Conservation (phyloP, 1,139 yeast species). For the Blastobotrys proliferans region DNA sequence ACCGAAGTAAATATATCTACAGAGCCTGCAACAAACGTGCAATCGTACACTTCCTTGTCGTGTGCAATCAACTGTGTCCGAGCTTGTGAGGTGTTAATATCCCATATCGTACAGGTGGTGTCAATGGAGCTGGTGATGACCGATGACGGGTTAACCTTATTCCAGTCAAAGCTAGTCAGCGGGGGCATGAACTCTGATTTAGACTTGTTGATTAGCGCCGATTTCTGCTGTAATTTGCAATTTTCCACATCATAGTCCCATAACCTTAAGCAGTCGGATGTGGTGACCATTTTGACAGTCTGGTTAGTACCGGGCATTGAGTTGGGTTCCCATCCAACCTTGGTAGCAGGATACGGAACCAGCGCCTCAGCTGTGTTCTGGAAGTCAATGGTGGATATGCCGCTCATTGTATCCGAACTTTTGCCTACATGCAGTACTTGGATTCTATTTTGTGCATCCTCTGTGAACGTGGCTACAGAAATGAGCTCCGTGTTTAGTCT, state of each 20-base stretch:
- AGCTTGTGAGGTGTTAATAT: constrained; percentile 67
- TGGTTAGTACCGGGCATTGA: constrained; percentile 11
- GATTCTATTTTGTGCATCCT: constrained; percentile 53
- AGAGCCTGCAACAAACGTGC: constrained; percentile 71
- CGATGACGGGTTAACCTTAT: constrained; percentile 60
- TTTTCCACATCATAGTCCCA: constrained; percentile 49
- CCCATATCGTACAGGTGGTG: constrained; percentile 98
- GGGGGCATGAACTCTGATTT: constrained; percentile 43
- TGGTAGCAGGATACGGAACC: constrained; percentile 64
- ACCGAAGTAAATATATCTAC: constrained; percentile 85
- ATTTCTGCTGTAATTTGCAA: constrained; percentile 39
- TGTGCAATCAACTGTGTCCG: constrained; percentile 95
- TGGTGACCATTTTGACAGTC: constrained; percentile 51
- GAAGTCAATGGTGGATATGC: constrained; percentile 22
- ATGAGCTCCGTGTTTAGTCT: constrained; percentile 46
- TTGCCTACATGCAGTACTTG: constrained; percentile 29
- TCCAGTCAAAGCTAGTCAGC: constrained; percentile 94
- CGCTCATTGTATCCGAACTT: constrained; percentile 16
- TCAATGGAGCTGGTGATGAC: constrained; percentile 87
- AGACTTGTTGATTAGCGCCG: constrained; percentile 39
- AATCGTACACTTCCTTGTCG: constrained; percentile 93
- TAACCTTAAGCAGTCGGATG: constrained; percentile 66
- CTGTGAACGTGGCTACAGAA: constrained; percentile 67
- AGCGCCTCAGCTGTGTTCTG: constrained; percentile 45
- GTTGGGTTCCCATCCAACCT: constrained; percentile 68